These are phyloP conservation scores for Ilyonectria sp. DNA, from an alignment of 2,329 filamentous ascomycete genomes.

Conservation along the genomic window DNA sequence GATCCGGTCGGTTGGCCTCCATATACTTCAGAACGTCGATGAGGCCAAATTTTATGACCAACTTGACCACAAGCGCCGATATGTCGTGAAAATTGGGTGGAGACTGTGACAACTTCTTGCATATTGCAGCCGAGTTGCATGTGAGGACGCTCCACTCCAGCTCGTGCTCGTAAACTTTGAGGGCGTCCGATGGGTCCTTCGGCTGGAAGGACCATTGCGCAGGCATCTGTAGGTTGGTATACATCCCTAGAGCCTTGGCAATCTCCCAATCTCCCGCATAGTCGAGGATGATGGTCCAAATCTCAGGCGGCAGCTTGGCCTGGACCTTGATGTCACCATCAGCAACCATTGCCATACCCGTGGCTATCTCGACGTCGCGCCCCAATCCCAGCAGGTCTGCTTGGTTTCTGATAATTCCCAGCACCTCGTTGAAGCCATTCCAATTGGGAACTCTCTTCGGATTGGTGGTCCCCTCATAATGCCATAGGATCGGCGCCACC, in stretches of 20 bases:
- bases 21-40: slow-evolving; percentile 82
- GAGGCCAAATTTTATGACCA: slow-evolving; percentile 93
- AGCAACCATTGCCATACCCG: slow-evolving; percentile 55
- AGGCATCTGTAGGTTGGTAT: slow-evolving; percentile 82
- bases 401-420: slow-evolving; percentile 83
- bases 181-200: slow-evolving; percentile 72
- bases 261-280: slow-evolving; percentile 92
- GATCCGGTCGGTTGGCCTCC: slow-evolving; percentile 74
- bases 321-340: slow-evolving; percentile 53
- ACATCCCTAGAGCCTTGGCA: slow-evolving; percentile 84
- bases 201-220: slow-evolving; percentile 76
- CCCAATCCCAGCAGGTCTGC: slow-evolving; percentile 82
- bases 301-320: slow-evolving; percentile 80
- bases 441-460: slow-evolving; percentile 71
- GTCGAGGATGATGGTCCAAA: slow-evolving; percentile 92
- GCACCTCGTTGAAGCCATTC: slow-evolving; percentile 79
- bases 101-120: slow-evolving; percentile 79
- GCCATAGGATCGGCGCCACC: slow-evolving; percentile 86
- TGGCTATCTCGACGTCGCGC: slow-evolving; percentile 75
- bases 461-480: slow-evolving; percentile 72
- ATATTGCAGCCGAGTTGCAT: slow-evolving; percentile 78
- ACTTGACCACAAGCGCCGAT: slow-evolving; percentile 85
- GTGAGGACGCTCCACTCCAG: slow-evolving; percentile 90
- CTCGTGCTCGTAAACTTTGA: slow-evolving; percentile 81
- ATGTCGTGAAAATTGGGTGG: slow-evolving; percentile 79